Base-by-base conservation (phyloP, 179 eudicot species). In the Monotropa hypopitys region DNA sequence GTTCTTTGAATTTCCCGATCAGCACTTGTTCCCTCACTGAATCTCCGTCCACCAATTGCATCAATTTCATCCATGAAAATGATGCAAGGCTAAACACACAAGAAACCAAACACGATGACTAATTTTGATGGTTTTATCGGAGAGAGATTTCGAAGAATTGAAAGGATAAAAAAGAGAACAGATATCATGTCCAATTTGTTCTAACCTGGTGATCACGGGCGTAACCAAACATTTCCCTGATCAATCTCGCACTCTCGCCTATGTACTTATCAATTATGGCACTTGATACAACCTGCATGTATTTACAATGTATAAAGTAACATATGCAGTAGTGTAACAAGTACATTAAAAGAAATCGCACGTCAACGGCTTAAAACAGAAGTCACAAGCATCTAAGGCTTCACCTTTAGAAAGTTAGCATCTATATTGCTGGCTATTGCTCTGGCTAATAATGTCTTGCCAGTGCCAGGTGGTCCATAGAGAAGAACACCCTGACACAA, bases 381-480 rank as follows among this genome's bases (percentile, higher is more conserved):
- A 62, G 32, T 21, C 8, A 53, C n/a, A 73, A 73, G 66, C 51
- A 32, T 57, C 57, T 11, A n/a, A 3, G 68, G 18, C 13, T 68
- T 23, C 65, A 93, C 99, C 96, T 96, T 96, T 20, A 96, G 83
- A 85, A 96, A 96, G 79, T 93, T 96, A 62, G 99, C 99, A 82
- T 96, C 99, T 46, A 96, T 93, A 81, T 96, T 96, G 84, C 99
- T 96, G 23, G 99, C 99, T 68, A 96, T 96, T 76, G 99, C 99
- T 85, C 98, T 89, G 78, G 99, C 99, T 84, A 96, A 84, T 85
- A 96, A 67, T 51, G 98, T 96, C 88, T 96, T 96, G 75, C 98
- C 99, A 12, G 99, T 96, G 51, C 99, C 98, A 77, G 98, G 99
- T 76, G 99, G 98, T n/a, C 99, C 99, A 84, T 96, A 96, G 4